phyloP scores from a whole-genome alignment of 1,284 basidiomycete genomes.

The Pholiota adiposa region DNA sequence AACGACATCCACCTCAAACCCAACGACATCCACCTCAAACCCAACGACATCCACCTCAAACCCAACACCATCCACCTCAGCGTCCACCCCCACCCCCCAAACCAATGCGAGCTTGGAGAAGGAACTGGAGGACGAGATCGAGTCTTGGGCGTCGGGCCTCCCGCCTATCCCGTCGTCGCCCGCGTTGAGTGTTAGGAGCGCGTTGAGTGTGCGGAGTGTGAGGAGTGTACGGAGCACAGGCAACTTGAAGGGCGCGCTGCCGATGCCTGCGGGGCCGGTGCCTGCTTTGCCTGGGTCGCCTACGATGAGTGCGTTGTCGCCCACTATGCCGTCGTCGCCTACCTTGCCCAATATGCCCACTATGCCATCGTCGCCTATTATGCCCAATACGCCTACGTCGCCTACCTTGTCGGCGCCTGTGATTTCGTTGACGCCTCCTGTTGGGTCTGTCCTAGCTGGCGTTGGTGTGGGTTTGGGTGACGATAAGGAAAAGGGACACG shows the following conservation, averaged over 20 bases:
- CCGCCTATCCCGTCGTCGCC: neutral
- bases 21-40: too few relatives aligned
- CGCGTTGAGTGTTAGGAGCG: neutral
- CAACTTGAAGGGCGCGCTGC: neutral
- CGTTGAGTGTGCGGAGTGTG: neutral
- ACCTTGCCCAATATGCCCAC: neutral
- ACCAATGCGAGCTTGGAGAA: too few relatives aligned
- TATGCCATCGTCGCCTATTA: neutral
- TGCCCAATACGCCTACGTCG: neutral
- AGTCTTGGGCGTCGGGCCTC: neutral
- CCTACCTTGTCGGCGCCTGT: neutral
- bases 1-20: too few relatives aligned
- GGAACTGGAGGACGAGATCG: neutral
- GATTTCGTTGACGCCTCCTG: slow-evolving; percentile 4
- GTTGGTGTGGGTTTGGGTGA: too few relatives aligned
- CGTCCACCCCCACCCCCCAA: too few relatives aligned
- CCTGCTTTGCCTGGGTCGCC: neutral
- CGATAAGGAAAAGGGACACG: too few relatives aligned
- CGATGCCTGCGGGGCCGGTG: neutral
- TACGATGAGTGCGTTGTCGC: neutral
- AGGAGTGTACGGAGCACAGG: neutral
- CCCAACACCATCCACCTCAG: too few relatives aligned
- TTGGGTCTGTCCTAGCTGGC: neutral
- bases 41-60: too few relatives aligned
- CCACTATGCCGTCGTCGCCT: neutral